Base-by-base conservation (phyloP, 2,329 filamentous ascomycete species). In the Penicillium paneum region DNA sequence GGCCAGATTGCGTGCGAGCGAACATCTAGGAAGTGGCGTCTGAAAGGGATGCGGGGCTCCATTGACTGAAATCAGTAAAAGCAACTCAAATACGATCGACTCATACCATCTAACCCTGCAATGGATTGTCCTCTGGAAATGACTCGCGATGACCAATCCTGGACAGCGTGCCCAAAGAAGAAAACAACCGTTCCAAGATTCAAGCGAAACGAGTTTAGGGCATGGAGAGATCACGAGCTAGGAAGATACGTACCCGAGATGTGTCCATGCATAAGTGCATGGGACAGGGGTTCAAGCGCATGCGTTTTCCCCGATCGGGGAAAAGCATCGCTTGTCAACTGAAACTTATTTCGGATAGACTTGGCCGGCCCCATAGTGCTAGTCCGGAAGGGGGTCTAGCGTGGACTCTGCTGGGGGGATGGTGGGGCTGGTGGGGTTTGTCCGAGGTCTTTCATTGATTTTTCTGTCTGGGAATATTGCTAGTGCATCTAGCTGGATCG, bases 281-380 rank as follows among this genome's bases (percentile, higher is more conserved):
- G 11, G 19, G n/a, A 36, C 21, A 46, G 11, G 32, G 45, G 34
- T 47, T 24, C 46, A 21, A 49, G 35, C n/a, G 24, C 24, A 4
- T 26, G 24, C 46, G 29, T 34, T 28, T 42, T 42, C 40, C 60
- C 58, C 28, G 38, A 57, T 59, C 48, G 28, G 59, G 60, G 41
- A 62, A 62, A 61, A 51, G 60, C 56, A 57, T 48, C 32, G 47
- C 60, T 61, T 45, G 59, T 60, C 54, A 26, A 13, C 31, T 53
- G 46, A 41, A 49, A 52, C 40, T 57, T 42, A 54, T 49, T 47
- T 34, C 10, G 45, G 41, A 43, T 59, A 51, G 49, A 31, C 36
- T 49, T 42, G 28, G 7, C 29, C 4, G 12, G 31, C 17, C 21
- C 48, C 48, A 36, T 13, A 21, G 4, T 7, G 13, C 39, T 50